Evolutionary conservation across 108 stramenopile species (phyloP), one percentile per base, ranked within the genome.

Genomic region (Cylindrotheca closterium): DNA sequence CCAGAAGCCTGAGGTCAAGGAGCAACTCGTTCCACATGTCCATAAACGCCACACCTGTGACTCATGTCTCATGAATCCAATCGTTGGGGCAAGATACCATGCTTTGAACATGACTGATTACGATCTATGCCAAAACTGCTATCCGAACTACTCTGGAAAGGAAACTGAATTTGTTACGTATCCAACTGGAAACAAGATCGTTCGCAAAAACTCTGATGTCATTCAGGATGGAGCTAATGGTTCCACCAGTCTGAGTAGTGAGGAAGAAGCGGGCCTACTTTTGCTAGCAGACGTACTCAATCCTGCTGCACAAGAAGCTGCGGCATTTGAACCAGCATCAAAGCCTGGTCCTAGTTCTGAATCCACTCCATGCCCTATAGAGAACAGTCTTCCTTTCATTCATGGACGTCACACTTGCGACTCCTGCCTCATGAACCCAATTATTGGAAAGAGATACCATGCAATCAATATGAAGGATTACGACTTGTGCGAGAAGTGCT

Each of bases 361-460:
- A 12, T 30, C 15, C 3, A 63, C 60, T 5, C 18, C 45, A 50
- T 33, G 31, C 30, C 30, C 67, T 24, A 27, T 57, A 28, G 70
- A 65, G 54, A 42, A 69, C 58, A 31, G 24, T 24, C 2, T 56
- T 48, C 76, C 67, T 12, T 86, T 89, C 70, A 86, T 93, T 55
- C 92, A 93, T 62, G 92, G 87, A 4, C 75, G 89, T 27, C 93
- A 94, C 59, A 94, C 93, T 2, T 94, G 93, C 68, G 93, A 94
- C 67, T 82, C 82, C 12, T 94, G 93, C 59, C 70, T 85, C 23
- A 71, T 65, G 17, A 86, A 82, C 30, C 93, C 93, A 25, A 91
- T 94, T 52, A 63, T 94, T 65, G 93, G 93, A 15, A 74, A 74
- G 26, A 83, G 93, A n/a, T 89, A 77, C 51, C 88, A 87, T 75